phyloP scores from a whole-genome alignment of 225 moss, liverwort and hornwort species.

The Pseudisothecium myosuroides region DNA sequence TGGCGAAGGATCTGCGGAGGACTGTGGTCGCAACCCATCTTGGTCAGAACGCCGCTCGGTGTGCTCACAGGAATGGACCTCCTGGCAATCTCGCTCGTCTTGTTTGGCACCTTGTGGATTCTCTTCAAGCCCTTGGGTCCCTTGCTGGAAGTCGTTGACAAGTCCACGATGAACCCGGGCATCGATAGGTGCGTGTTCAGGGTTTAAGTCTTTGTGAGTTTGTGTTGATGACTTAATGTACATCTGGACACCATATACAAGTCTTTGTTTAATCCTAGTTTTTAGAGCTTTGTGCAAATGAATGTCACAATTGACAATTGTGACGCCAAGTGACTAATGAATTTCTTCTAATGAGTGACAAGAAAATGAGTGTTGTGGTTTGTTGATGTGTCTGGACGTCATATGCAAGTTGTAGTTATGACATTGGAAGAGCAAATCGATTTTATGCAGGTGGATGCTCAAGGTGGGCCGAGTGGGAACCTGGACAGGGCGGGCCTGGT shows the following conservation, averaged over 20 bases:
- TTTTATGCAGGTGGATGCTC: constrained; percentile 28
- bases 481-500: constrained; percentile 49
- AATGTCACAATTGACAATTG: not conserved
- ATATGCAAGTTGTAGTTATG: not conserved
- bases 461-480: constrained; percentile 51
- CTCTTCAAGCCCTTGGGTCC: constrained; percentile 34
- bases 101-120: constrained; percentile 41
- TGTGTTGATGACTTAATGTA: too few relatives aligned
- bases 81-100: constrained; percentile 11
- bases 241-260: not conserved
- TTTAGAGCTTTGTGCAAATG: not conserved
- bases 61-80: constrained; percentile 36
- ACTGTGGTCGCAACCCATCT: constrained; percentile 28
- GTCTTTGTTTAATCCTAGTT: not conserved
- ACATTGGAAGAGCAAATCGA: not conserved
- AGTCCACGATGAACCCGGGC: not conserved
- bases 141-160: constrained; percentile 16
- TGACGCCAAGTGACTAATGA: not conserved
- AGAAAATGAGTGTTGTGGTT: not conserved
- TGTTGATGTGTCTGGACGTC: not conserved
- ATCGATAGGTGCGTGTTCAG: constrained; percentile 3
- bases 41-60: constrained; percentile 31
- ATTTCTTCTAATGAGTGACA: not conserved
- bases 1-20: constrained; percentile 3
- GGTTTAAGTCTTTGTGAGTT: too few relatives aligned